A percentile compares a stretch with the other conserved stretches of the same genome.
Conservation (phyloP, 164 flowering plant species). For the Protea cynaroides region DNA sequence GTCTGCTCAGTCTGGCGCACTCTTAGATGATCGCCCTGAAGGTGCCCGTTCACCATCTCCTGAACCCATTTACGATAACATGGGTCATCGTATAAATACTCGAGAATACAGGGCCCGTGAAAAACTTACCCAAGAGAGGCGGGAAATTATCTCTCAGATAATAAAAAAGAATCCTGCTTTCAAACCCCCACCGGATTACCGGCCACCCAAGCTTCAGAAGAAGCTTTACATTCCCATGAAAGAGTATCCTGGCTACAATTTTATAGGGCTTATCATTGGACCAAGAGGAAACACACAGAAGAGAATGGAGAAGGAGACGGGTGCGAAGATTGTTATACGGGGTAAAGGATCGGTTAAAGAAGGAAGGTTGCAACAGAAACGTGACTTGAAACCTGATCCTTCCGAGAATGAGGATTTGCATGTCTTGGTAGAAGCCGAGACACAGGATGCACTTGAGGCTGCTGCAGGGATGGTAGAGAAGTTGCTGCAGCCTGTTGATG, state of each 20-base stretch:
- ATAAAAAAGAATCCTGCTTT: conserved; percentile 79
- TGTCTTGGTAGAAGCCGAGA: conserved; percentile 93
- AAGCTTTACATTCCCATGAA: conserved; percentile 95
- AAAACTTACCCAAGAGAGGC: conserved; percentile 69
- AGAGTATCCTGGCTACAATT: conserved; percentile 93
- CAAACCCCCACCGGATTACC: conserved; percentile 90
- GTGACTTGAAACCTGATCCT: conserved; percentile 74
- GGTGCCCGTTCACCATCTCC: conserved; percentile 93
- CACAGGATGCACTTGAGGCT: conserved; percentile 81
- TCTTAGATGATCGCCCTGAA: conserved; percentile 87
- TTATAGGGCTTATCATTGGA: conserved; percentile 93
- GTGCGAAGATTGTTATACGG: conserved; percentile 89
- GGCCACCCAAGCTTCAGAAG: conserved; percentile 91
- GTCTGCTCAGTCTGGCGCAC: conserved; percentile 69
- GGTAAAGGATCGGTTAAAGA: conserved; percentile 94
- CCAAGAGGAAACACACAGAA: conserved; percentile 97
- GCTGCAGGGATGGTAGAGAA: conserved; percentile 98
- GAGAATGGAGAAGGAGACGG: conserved; percentile 93
- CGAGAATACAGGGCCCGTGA: conserved; percentile 88
- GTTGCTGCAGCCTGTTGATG: conserved; percentile 92
- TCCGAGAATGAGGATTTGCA: conserved; percentile 93
- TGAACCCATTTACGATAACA: conserved; percentile 85
- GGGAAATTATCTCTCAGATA: conserved; percentile 74
- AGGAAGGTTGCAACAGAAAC: conserved; percentile 84
- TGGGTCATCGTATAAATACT: conserved; percentile 91